Percentiles rank a stretch among this genome's conserved stretches.
These are phyloP conservation scores for Moringa oleifera DNA, from an alignment of 345 rosid genomes.

Conservation along the genomic window DNA sequence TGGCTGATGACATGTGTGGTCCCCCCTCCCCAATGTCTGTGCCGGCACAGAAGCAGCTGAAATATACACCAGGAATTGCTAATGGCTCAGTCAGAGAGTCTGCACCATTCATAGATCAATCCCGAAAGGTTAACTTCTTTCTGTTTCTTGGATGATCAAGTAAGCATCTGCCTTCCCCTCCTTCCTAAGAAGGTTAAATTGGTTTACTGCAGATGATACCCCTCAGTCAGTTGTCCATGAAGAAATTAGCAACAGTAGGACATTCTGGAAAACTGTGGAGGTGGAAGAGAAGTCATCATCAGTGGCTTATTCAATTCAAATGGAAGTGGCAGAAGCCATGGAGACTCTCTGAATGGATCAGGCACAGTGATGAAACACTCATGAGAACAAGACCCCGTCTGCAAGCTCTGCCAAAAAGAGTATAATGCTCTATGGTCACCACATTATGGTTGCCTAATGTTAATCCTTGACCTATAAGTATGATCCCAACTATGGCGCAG, in stretches of 20 bases:
- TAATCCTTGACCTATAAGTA: conserved; percentile 25
- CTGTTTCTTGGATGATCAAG: background rate
- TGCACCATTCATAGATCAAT: conserved; percentile 61
- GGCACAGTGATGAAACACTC: conserved; percentile 80
- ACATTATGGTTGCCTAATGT: conserved; percentile 15
- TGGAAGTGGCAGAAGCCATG: conserved; percentile 99
- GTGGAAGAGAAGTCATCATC: conserved; percentile 99
- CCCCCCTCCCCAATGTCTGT: conserved; percentile 66
- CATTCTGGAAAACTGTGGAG: conserved; percentile 91
- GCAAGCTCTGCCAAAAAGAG: conserved; percentile 34
- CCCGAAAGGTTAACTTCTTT: conserved; percentile 50
- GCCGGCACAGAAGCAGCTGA: conserved; percentile 91
- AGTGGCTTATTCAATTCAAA: conserved; percentile 94
- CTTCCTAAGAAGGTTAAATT: conserved; percentile 11
- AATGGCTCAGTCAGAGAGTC: conserved; percentile 56
- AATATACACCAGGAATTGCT: conserved; percentile 82
- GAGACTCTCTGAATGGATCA: conserved; percentile 92
- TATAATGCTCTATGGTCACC: conserved; percentile 23
- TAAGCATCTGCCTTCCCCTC: conserved; percentile 7
- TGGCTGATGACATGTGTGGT: conserved; percentile 50
- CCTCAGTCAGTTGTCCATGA: conserved; percentile 68
- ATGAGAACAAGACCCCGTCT: conserved; percentile 63
- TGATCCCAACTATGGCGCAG: conserved; percentile 18
- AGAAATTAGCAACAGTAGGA: conserved; percentile 57
- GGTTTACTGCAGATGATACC: conserved; percentile 78